Evolutionary conservation across 495 filamentous ascomycete species (phyloP), one percentile per base, ranked within the genome.

Genomic region (Saxophila tyrrhenica): DNA sequence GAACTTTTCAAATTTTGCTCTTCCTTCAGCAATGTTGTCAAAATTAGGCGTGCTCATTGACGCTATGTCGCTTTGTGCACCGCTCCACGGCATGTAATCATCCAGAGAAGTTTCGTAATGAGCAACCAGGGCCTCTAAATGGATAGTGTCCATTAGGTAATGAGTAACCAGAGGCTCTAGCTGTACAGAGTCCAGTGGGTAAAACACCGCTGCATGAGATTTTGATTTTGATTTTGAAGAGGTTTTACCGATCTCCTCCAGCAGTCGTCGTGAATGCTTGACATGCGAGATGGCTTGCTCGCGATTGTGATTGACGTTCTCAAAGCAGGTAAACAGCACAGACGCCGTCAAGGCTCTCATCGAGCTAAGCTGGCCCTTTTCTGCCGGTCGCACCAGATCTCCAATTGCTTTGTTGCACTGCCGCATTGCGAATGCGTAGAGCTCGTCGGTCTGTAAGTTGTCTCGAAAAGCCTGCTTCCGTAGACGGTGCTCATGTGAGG

Each of bases 341-440:
- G 35, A 52, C 17, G 50, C 50, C 25, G 50, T 52, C 7, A 52
- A 19, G 2, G 39, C 29, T 13, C 38, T 32, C 38, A 52, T 32
- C 11, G 42, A 13, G 35, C 38, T 29, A n/a, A 5, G 17, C 8
- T 42, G 25, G 19, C 15, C n/a, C 19, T 41, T 8, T 35, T 41
- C 22, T 5, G 50, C 2, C 13, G 50, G 50, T 15, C 50, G 10
- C 16, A 52, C 15, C 2, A 52, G 50, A 20, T 25, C 7, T 16
- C 38, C 22, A 16, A 52, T 52, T 7, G 50, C 50, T 24, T 52
- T 52, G 19, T 52, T 42, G 19, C 50, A 52, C 24, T 52, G 50
- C 11, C 50, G 50, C 17, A 52, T 21, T 8, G 35, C 50, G 22
- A 52, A 52, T 23, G 50, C 20, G 20, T 24, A 9, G 10, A 52